Evolutionary conservation across 2,329 filamentous ascomycete genomes (phyloP), one percentile per base, ranked within the genome.

Genomic region (Arthrobotrys conoides): DNA sequence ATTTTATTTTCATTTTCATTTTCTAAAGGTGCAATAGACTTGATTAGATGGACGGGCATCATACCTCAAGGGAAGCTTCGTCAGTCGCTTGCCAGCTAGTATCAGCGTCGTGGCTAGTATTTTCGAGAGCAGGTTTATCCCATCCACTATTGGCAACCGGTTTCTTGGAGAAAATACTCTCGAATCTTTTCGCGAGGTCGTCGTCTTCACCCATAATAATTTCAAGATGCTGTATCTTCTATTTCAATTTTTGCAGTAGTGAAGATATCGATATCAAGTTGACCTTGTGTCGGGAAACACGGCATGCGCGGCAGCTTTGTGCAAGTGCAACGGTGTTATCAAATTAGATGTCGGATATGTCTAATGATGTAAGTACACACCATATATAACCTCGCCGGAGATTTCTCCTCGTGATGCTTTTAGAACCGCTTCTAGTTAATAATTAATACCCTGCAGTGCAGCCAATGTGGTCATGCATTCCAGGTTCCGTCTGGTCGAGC

Each of bases 141-240:
- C 59, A 72, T 6, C 68, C 75, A 1, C 41, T 57, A 16, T 57
- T 77, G 12, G 68, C 73, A 36, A 75, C 65, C 4, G 76, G 65
- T 27, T 51, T 69, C 63, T 79, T 79, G 10, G 69, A 71, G 65
- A 79, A 79, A 51, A 79, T 75, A 22, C 30, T 70, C 70, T 79
- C 64, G 38, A 79, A 79, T 27, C 76, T 65, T 20, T 73, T 75
- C n/a, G 76, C 36, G 27, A 79, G 76, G 36, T 73, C 57, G 53
- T 72, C 75, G 51, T 77, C 67, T 10, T 33, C 75, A 9, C 30
- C 48, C 63, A 64, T 72, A 24, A 48, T 51, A 48, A 30, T 3
- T 6, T 30, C 6, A 30, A 3, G 38, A 44, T 20, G 12, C 5
- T 12, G 44, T 46, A 46, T 20, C 20, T 41, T 41, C 1, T 41